Evolutionary conservation across 2,329 filamentous ascomycete genomes (phyloP), one percentile per base, ranked within the genome.

Genomic region (Calonectria hawksworthii): DNA sequence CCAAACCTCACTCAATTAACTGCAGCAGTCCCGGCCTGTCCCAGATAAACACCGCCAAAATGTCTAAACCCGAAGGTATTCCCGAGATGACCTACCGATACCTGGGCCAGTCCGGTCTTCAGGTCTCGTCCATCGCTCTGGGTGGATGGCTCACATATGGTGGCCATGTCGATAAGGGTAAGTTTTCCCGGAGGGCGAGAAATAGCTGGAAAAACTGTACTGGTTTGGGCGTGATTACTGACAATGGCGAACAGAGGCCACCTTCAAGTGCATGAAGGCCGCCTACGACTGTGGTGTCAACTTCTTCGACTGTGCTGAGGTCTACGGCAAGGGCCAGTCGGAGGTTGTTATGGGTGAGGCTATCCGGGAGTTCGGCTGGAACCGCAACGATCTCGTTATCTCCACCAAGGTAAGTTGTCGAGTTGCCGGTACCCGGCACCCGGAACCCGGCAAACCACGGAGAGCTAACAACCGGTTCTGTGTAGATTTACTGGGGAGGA

Each of bases 121-220:
- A 95, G 83, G 93, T 96, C 41, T 95, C 93, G 34, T 90, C 92
- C 59, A 93, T 96, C 76, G 93, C 92, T 2, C 88, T 96, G 3
- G 94, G 92, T 73, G 91, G 92, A 78, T 93, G 92, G 93, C 88
- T 96, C 68, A 95, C 94, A 0, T 95, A 94, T 78, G 94, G 94
- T 69, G 93, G 93, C 23, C 92, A 94, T 78, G 92, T 95, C 36
- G 92, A 93, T 70, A 90, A 92, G 82, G 91, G 92, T 92, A 86
- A 77, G 86, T 36, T 36, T 36, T 14, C 30, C 16, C 13, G 38
- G 28, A 14, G 11, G n/a, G 34, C 38, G n/a, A 13, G 44, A 47
- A 47, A n/a, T n/a, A 23, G 10, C 21, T 63, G 21, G 7, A 7
- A 36, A 13, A 11, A n/a, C 34, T 18, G 9, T 26, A 21, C 14